These are phyloP conservation scores for Puccinia horiana DNA, from an alignment of 1,284 basidiomycete species.

Conservation along the genomic window DNA sequence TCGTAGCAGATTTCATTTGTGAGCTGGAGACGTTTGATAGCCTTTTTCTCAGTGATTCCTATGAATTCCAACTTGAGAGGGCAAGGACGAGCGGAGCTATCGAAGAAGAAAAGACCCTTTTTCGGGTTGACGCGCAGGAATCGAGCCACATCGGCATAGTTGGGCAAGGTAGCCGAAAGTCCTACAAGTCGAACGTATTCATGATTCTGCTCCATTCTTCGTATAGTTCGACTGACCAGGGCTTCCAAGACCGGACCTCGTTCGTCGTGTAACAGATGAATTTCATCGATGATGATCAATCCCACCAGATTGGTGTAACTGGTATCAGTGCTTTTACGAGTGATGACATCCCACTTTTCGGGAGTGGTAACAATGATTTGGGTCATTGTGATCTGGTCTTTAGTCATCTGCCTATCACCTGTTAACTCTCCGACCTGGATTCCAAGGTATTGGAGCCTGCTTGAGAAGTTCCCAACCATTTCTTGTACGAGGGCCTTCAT, in stretches of 20 bases:
- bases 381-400: slow-evolving; percentile 93
- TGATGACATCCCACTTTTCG: slow-evolving; percentile 98
- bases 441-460: slow-evolving; percentile 78
- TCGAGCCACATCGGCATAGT: slow-evolving; percentile 97
- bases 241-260: slow-evolving; percentile 95
- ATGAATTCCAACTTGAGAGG: slow-evolving; percentile 95
- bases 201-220: slow-evolving; percentile 89
- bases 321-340: slow-evolving; percentile 94
- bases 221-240: slow-evolving; percentile 85
- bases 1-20: slow-evolving; percentile 99
- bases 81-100: slow-evolving; percentile 88
- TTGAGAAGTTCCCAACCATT: slow-evolving; percentile 88
- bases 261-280: slow-evolving; percentile 95
- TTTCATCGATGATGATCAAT: slow-evolving; percentile 96
- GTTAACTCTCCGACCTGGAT: slow-evolving; percentile 93
- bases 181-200: slow-evolving; percentile 93
- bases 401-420: slow-evolving; percentile 96
- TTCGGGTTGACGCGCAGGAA: slow-evolving; percentile 93
- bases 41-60: slow-evolving; percentile 98
- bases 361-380: slow-evolving; percentile 99
- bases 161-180: slow-evolving; percentile 92
- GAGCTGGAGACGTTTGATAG: slow-evolving; percentile 95
- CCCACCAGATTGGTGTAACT: slow-evolving; percentile 96
- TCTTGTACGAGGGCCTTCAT: slow-evolving; percentile 99
- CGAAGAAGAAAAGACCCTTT: slow-evolving; percentile 95